Evolutionary conservation across 2,329 filamentous ascomycete genomes (phyloP).

Genomic region (Colletotrichum lentis): DNA sequence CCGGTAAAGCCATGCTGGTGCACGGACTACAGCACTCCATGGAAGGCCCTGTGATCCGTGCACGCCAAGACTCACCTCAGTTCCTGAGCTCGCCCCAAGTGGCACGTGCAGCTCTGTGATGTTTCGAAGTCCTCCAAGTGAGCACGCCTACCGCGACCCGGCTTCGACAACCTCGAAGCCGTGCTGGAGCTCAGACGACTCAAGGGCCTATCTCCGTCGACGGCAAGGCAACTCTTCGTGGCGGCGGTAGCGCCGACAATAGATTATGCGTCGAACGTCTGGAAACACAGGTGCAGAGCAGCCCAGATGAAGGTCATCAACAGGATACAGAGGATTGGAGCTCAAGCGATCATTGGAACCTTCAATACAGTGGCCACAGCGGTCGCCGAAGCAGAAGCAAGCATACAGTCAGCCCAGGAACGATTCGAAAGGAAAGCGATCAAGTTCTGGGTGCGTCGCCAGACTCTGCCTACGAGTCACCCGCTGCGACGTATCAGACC

Average conservation of each 20-base stretch:
- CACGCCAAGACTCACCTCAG: too few relatives aligned
- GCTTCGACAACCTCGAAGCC: conserved; percentile 23
- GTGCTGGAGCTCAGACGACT: conserved; percentile 32
- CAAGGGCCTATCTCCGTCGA: conserved; percentile 7
- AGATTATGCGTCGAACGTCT: conserved; percentile 1
- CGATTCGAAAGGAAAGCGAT: background rate
- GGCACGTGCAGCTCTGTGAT: too few relatives aligned
- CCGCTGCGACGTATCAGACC: background rate
- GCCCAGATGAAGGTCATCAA: conserved; percentile 9
- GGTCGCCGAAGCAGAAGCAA: conserved; percentile 20
- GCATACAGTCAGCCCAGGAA: conserved; percentile 12
- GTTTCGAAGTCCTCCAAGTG: too few relatives aligned
- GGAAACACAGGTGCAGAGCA: conserved; percentile 1
- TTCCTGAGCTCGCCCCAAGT: too few relatives aligned
- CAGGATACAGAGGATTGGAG: background rate
- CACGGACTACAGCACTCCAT: too few relatives aligned
- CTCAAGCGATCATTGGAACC: conserved; percentile 12
- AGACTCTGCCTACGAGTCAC: background rate
- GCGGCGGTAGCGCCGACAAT: background rate
- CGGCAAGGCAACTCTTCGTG: conserved; percentile 15
- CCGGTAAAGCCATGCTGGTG: too few relatives aligned
- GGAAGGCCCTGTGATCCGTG: too few relatives aligned
- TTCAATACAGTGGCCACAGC: conserved; percentile 3
- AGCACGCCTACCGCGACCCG: too few relatives aligned
- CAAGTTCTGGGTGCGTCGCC: background rate